Evolutionary conservation across 139 green algal species (phyloP), one percentile per base, ranked within the genome.

Genomic region (Choricystis sp.): DNA sequence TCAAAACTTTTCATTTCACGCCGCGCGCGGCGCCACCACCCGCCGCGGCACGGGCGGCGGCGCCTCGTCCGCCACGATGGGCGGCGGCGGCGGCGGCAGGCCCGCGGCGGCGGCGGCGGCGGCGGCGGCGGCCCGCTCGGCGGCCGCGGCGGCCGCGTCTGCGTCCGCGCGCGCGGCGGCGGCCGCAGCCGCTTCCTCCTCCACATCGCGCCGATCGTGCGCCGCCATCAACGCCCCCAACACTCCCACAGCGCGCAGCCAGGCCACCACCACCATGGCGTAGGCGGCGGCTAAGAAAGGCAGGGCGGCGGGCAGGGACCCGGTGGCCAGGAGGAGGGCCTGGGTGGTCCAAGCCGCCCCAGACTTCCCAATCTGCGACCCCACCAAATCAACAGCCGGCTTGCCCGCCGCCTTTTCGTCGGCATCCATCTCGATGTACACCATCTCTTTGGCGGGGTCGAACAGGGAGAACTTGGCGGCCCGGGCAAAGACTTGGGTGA

Each of bases 361-460:
- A 26, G 74, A 81, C 70, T 93, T 93, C 48, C 85, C 81, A 4
- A 91, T 73, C 65, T 91, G 86, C 60, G 68, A 79, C 60, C 84
- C 86, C 29, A 95, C 69, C 27, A 95, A 69, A 62, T 95, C 87
- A 23, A 95, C 83, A 14, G 86, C 86, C 25, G 87, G 86, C 71
- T 95, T 95, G 59, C 87, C 87, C 66, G 84, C 82, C 49, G 59
- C 78, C 67, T 87, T 87, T 66, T 86, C 78, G 49, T 92, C 83
- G n/a, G 80, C 75, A 66, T 74, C 71, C 74, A 88, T 82, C 65
- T 85, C 76, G 28, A 94, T 94, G 83, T 90, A 94, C 4, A 70
- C 85, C 87, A 95, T 95, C 73, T 95, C 87, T 72, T 92, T 89
- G 49, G 84, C 80, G 1, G 84, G 84, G 66, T 89, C 83, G 59